Evolutionary conservation across 352 stramenopile genomes (phyloP), one percentile per base, ranked within the genome.

Genomic region (Phytophthora sojae): DNA sequence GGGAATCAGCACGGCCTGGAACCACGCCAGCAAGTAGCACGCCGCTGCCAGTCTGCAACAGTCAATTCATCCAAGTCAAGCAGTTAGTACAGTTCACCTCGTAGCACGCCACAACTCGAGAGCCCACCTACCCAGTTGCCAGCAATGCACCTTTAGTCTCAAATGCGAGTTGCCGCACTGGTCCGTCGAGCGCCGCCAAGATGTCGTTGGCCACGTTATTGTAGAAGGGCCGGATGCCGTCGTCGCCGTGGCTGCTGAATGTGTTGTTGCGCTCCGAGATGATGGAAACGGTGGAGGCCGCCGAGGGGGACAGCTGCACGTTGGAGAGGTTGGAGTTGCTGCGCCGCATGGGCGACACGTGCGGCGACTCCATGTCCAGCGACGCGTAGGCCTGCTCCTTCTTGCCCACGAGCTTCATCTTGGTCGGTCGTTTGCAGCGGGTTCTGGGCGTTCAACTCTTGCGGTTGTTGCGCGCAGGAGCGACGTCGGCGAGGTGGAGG

Each of bases 1-100:
- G 11, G 89, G 89, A 17, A 96, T 81, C 21, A 96, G 72, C 58
- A 95, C 89, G 17, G 81, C 86, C 63, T 96, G 83, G 70, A 96
- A 96, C 82, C 85, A 96, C 32, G 89, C 81, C 6, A 96, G 76
- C 62, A 96, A 67, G 71, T 96, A 96, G 71, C 84, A 95, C 19
- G 79, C 67, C 6, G 88, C 81, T 19, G 89, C 89, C 30, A 96
- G 64, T 54, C 87, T 93, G 54, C 1, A 68, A 39, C n/a, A 19
- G 23, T 19, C 11, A 44, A 45, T n/a, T 42, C 6, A 60, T 5
- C 29, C 2, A 37, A 47, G 35, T 2, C 69, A 42, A 67, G 15
- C 35, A 61, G n/a, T 72, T 25, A 75, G 45, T 17, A 52, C 7
- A 49, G 32, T 4, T 2, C 11, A 60, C 7, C 25, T 4, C 29